A percentile compares a stretch with the other conserved stretches of the same genome.
Evolutionary conservation across 306 rosid species (phyloP).

Genomic region (Clitoria ternatea): DNA sequence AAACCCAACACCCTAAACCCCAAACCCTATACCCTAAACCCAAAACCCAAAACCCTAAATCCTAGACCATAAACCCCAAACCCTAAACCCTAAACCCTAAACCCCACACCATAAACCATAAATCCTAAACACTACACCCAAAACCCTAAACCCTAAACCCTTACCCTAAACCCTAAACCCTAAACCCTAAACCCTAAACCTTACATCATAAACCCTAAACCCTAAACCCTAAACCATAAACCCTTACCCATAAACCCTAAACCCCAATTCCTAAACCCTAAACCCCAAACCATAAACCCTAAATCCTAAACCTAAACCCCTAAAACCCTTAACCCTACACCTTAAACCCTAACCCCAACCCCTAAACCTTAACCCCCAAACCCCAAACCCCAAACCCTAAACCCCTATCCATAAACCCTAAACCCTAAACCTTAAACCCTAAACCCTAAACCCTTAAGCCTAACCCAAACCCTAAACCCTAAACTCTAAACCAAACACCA

Average conservation of each 20-base stretch:
- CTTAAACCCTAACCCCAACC: too few relatives aligned
- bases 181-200: not conserved
- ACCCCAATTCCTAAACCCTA: too few relatives aligned
- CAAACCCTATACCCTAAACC: slow-evolving; percentile 9
- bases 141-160: too few relatives aligned
- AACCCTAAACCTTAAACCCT: slow-evolving; percentile 20
- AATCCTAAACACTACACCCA: slow-evolving; percentile 27
- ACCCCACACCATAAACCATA: slow-evolving; percentile 22
- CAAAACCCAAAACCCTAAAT: slow-evolving; percentile 21
- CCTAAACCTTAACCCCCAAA: too few relatives aligned
- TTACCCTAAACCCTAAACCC: too few relatives aligned
- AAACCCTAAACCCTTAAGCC: slow-evolving; percentile 24
- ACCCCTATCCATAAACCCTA: not conserved
- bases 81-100: slow-evolving; percentile 28
- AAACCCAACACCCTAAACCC: too few relatives aligned
- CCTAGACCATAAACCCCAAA: slow-evolving; percentile 13
- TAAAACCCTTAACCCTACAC: slow-evolving; percentile 9
- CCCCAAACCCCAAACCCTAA: not conserved
- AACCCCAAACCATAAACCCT: slow-evolving; percentile 16
- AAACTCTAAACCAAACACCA: too few relatives aligned
- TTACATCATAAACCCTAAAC: not conserved
- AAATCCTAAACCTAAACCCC: slow-evolving; percentile 12
- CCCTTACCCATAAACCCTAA: not conserved
- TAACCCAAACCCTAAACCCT: too few relatives aligned
- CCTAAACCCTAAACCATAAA: slow-evolving; percentile 20